Conservation (phyloP, 345 rosid species). For the Hibiscus tridactylites region DNA sequence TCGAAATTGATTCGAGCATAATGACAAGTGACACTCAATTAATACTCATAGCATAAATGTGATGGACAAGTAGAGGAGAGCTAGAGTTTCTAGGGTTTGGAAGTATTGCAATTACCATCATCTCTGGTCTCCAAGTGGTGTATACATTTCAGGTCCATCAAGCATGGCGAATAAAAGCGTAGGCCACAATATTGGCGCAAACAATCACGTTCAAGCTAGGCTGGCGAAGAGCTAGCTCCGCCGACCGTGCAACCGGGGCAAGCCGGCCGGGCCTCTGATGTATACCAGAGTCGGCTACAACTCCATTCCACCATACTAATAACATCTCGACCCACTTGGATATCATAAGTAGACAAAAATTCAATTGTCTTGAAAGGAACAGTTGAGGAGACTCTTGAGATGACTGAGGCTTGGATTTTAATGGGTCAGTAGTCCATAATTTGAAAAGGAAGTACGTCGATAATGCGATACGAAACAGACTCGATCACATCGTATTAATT, state of each 20-base stretch:
- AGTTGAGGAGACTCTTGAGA: too few species aligned
- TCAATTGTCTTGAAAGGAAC: not conserved
- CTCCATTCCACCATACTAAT: conserved; percentile 15
- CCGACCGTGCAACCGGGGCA: conserved; percentile 11
- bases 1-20: too few species aligned
- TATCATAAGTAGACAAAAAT: not conserved
- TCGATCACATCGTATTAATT: not conserved
- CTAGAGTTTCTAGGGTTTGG: not conserved
- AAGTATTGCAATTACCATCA: not conserved
- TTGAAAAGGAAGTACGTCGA: not conserved
- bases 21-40: too few species aligned
- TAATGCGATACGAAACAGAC: not conserved
- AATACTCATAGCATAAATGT: too few species aligned
- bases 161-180: not conserved
- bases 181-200: not conserved
- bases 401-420: not conserved
- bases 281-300: not conserved
- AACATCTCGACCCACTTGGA: conserved; percentile 20
- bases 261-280: conserved; percentile 7
- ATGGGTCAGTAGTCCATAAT: not conserved
- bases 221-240: conserved; percentile 18
- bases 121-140: not conserved
- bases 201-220: conserved; percentile 30
- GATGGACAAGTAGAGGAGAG: too few species aligned
- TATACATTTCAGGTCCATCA: not conserved